Conservation (phyloP, 2,329 filamentous ascomycete genomes). For the Nothopassalora personata region DNA sequence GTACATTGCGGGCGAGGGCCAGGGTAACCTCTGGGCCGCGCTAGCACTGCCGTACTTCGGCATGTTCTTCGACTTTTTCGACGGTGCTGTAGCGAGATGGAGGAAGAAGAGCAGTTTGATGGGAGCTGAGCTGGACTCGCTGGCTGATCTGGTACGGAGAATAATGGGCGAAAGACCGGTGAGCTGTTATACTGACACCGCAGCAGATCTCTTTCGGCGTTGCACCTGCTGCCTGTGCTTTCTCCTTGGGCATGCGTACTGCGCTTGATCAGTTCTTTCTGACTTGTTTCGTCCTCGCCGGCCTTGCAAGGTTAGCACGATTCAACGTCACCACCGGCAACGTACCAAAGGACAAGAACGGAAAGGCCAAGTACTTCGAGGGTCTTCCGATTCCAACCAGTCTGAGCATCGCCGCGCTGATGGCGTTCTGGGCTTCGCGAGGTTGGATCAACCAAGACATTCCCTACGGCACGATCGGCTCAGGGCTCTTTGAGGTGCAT, state of each 20-base stretch:
- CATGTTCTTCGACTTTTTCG: slow-evolving; percentile 96
- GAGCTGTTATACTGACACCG: neutral
- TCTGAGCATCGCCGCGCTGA: slow-evolving; percentile 70
- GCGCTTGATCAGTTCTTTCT: slow-evolving; percentile 74
- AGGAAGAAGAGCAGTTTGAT: slow-evolving; percentile 94
- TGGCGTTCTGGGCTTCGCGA: slow-evolving; percentile 83
- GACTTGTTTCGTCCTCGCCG: slow-evolving; percentile 88
- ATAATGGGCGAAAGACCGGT: neutral
- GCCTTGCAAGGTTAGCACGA: slow-evolving; percentile 84
- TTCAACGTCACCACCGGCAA: slow-evolving; percentile 94
- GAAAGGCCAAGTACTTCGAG: slow-evolving; percentile 94
- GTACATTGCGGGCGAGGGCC: slow-evolving; percentile 73
- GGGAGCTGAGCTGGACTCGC: slow-evolving; percentile 94
- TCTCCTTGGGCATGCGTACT: slow-evolving; percentile 83
- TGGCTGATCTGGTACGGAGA: slow-evolving; percentile 80
- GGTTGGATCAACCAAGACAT: slow-evolving; percentile 74
- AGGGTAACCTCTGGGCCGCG: slow-evolving; percentile 71
- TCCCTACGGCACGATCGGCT: slow-evolving; percentile 66
- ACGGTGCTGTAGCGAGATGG: slow-evolving; percentile 94
- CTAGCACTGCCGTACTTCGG: slow-evolving; percentile 86
- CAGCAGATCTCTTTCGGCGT: slow-evolving; percentile 91
- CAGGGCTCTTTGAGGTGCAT: slow-evolving; percentile 73
- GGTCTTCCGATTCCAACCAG: slow-evolving; percentile 94
- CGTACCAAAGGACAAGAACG: slow-evolving; percentile 83
- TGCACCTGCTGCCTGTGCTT: slow-evolving; percentile 78